Conservation (phyloP, 2,329 filamentous ascomycete species). For the Xylariaceae sp. region DNA sequence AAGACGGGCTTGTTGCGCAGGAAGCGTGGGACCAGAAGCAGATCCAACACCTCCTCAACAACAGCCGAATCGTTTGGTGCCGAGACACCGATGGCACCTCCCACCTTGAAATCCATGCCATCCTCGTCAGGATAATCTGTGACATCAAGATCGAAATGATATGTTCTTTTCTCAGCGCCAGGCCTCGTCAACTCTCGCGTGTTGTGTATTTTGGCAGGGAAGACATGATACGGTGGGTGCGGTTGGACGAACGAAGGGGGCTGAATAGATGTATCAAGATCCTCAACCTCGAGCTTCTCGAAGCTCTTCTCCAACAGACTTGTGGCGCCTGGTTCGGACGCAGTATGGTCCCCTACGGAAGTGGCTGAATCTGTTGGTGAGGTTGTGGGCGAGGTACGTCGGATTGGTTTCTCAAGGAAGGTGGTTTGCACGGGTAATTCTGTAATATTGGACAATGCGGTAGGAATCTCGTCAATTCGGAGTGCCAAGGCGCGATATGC, state of each 20-base stretch:
- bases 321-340: slow-evolving; percentile 31
- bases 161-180: slow-evolving; percentile 93
- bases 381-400: slow-evolving; percentile 30
- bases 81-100: slow-evolving; percentile 89
- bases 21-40: slow-evolving; percentile 74
- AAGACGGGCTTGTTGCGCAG: slow-evolving; percentile 79
- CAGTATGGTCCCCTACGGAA: slow-evolving; percentile 36
- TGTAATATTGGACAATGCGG: slow-evolving; percentile 64
- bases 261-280: slow-evolving; percentile 58
- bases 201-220: slow-evolving; percentile 80
- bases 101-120: slow-evolving; percentile 88
- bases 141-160: slow-evolving; percentile 95
- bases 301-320: slow-evolving; percentile 13
- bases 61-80: slow-evolving; percentile 75
- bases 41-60: slow-evolving; percentile 81
- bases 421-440: slow-evolving; percentile 73
- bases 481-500: slow-evolving; percentile 78
- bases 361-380: slow-evolving; percentile 48
- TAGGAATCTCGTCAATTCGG: slow-evolving; percentile 71
- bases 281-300: slow-evolving; percentile 32
- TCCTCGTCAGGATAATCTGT: slow-evolving; percentile 89
- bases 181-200: slow-evolving; percentile 81
- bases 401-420: slow-evolving; percentile 57
- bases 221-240: slow-evolving; percentile 89
- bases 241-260: slow-evolving; percentile 90